Evolutionary conservation across 345 rosid genomes (phyloP), one percentile per base, ranked within the genome.

Genomic region (Punica granatum): DNA sequence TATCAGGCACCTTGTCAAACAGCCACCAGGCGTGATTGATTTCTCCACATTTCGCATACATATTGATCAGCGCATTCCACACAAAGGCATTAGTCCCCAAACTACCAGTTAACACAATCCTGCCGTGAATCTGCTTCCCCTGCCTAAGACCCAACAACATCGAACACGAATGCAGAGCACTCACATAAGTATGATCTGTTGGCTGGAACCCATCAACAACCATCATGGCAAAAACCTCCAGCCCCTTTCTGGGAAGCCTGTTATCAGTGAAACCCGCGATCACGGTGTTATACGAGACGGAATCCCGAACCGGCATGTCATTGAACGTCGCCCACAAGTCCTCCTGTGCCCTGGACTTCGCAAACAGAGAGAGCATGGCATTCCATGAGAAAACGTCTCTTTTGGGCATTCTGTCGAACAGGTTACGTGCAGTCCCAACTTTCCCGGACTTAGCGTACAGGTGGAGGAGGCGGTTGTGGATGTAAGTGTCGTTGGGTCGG

Each of bases 301-400:
- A 74, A 72, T 86, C 92, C 26, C 77, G 79, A 62, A 51, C 60
- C 11, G 82, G 75, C 88, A 84, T 86, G 65, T 26, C 53, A 69
- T 77, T 58, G 41, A 86, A 82, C 11, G 73, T 28, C 26, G n/a
- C 74, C 67, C 70, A 67, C 73, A 84, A 70, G 67, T 82, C 81
- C 72, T 76, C 70, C 65, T 73, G 37, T 21, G 64, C 73, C 63
- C 84, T 81, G 0, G 73, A 72, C 77, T 78, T 80, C 2, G 80
- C 74, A 43, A 75, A 68, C 23, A 75, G 69, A 11, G 84, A 79
- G n/a, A 84, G 88, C 85, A 82, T 73, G 0, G 87, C 81, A 21
- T 86, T 86, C 87, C 84, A 84, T 4, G 88, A 80, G 70, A 79
- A 79, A n/a, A 82, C 67, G 31, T 84, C 88, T 67, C 77, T 74